phyloP scores from a whole-genome alignment of 805 yeast species.

The Torulaspora maleeae region DNA sequence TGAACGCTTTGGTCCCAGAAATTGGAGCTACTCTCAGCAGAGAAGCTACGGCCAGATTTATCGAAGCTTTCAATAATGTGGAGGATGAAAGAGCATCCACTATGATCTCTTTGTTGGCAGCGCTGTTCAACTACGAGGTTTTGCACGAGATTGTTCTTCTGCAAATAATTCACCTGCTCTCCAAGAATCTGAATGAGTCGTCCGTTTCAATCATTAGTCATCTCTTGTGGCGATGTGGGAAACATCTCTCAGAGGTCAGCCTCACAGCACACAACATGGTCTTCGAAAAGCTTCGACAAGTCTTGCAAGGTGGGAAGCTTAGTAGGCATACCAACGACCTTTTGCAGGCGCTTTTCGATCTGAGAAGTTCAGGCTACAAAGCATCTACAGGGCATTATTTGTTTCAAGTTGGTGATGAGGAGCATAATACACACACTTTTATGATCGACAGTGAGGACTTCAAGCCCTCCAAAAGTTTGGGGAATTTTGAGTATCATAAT shows the following conservation, averaged over 20 bases:
- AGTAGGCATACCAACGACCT: conserved; percentile 41
- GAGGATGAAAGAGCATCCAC: conserved; percentile 43
- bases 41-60: conserved; percentile 56
- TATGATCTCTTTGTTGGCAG: conserved; percentile 50
- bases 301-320: conserved; percentile 47
- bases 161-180: conserved; percentile 48
- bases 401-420: not conserved
- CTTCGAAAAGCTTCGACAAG: conserved; percentile 54
- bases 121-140: conserved; percentile 59
- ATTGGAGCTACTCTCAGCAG: conserved; percentile 55
- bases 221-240: conserved; percentile 52
- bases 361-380: conserved; percentile 43
- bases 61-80: conserved; percentile 46
- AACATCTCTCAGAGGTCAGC: conserved; percentile 42
- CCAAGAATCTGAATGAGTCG: conserved; percentile 44
- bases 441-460: conserved; percentile 13
- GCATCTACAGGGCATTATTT: conserved; percentile 15
- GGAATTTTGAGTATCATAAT: conserved; percentile 12
- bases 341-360: conserved; percentile 49
- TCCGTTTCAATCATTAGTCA: conserved; percentile 52
- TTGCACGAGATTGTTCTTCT: conserved; percentile 49
- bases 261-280: conserved; percentile 44
- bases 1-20: conserved; percentile 65
- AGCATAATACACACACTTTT: conserved; percentile 12
- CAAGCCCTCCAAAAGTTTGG: conserved; percentile 3